These are phyloP conservation scores for Alternaria viburni DNA, from an alignment of 2,329 filamentous ascomycete species.

Conservation along the genomic window DNA sequence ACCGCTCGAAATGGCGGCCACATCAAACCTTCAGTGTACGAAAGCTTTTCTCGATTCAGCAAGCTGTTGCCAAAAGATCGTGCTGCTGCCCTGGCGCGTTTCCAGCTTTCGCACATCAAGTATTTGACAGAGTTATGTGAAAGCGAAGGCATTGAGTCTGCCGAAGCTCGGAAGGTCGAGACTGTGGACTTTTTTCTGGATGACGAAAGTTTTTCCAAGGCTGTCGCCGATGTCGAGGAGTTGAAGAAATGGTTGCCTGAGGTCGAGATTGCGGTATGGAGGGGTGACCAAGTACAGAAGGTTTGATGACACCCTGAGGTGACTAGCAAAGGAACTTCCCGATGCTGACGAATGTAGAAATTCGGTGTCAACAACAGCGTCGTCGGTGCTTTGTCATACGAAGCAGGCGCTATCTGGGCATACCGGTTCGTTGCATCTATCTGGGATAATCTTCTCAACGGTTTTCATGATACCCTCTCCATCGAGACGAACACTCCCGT, in stretches of 20 bases:
- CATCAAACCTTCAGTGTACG: conserved; percentile 16
- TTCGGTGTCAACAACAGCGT: conserved; percentile 16
- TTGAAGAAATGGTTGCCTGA: conserved; percentile 1
- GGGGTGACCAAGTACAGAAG: neutral
- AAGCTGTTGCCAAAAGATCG: conserved; percentile 12
- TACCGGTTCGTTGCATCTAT: conserved; percentile 21
- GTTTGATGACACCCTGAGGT: neutral
- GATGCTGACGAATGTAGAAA: conserved; percentile 1
- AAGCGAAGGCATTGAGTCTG: conserved; percentile 9
- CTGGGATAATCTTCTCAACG: conserved; percentile 5
- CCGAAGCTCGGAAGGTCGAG: conserved; percentile 15
- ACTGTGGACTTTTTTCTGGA: conserved; percentile 16
- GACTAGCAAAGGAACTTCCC: neutral
- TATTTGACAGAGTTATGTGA: conserved; percentile 7
- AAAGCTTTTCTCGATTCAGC: conserved; percentile 13
- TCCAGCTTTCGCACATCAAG: conserved; percentile 9
- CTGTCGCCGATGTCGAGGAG: neutral
- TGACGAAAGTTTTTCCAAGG: conserved; percentile 3
- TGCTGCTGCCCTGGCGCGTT: conserved; percentile 12
- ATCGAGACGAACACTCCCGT: conserved; percentile 5
- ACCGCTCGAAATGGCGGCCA: conserved; percentile 42
- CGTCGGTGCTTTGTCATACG: conserved; percentile 28
- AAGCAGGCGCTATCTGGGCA: conserved; percentile 38
- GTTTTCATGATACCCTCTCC: conserved; percentile 15
- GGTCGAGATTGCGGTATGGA: neutral